Conservation (phyloP, 2,329 filamentous ascomycete species). For the Penicillium capsulatum region DNA sequence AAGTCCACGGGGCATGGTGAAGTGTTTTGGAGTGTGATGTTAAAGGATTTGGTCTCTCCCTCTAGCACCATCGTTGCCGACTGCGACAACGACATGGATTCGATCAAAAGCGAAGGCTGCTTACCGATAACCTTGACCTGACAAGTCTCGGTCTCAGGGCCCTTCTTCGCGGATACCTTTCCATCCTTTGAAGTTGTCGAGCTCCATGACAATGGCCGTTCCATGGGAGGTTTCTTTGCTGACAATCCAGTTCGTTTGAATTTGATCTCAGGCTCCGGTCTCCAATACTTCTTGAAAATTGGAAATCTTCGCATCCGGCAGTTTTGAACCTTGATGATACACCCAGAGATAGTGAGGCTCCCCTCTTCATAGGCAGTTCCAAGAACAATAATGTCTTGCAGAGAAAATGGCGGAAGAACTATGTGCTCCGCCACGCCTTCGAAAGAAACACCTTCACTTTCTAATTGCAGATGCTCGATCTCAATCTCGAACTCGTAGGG, state of each 20-base stretch:
- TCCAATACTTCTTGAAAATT: conserved; percentile 75
- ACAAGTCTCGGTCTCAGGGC: conserved; percentile 35
- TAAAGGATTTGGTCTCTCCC: conserved; percentile 75
- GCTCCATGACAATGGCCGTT: conserved; percentile 46
- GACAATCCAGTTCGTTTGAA: conserved; percentile 69
- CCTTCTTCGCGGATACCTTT: conserved; percentile 31
- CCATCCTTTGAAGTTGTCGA: conserved; percentile 39
- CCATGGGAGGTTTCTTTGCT: conserved; percentile 49
- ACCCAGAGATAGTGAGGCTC: conserved; percentile 69
- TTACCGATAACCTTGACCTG: conserved; percentile 70
- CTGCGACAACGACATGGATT: conserved; percentile 73
- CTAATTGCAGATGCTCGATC: conserved; percentile 73
- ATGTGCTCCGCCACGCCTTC: conserved; percentile 62
- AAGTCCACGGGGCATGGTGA: conserved; percentile 76
- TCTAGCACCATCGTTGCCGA: conserved; percentile 89
- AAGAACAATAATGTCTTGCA: conserved; percentile 69
- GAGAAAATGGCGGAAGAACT: conserved; percentile 73
- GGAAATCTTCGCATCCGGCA: conserved; percentile 80
- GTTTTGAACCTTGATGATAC: conserved; percentile 71
- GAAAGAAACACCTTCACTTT: conserved; percentile 69
- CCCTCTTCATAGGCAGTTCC: conserved; percentile 67
- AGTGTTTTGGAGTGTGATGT: conserved; percentile 73
- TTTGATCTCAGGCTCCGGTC: conserved; percentile 63
- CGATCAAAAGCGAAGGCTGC: conserved; percentile 73
- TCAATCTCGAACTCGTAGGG: conserved; percentile 91